Evolutionary conservation across 1,284 basidiomycete species (phyloP).

Genomic region (Ustilago vetiveriae): DNA sequence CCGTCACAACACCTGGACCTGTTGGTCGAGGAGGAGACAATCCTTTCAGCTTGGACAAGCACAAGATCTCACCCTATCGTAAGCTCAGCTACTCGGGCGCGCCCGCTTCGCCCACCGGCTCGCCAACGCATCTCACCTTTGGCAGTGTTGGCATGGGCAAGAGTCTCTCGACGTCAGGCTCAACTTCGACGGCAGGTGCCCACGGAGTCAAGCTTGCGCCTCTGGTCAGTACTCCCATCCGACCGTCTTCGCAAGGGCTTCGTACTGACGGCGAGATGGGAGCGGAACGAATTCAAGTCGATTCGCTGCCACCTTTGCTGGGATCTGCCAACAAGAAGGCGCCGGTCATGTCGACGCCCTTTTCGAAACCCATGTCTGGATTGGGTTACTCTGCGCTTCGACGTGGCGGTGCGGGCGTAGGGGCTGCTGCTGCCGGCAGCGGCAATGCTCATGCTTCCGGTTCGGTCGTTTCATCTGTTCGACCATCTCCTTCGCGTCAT

Average conservation of each 20-base stretch:
- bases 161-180: conserved; percentile 14
- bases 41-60: conserved; percentile 59
- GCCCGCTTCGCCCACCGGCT: conserved; percentile 22
- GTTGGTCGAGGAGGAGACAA: conserved; percentile 25
- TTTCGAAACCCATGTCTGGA: conserved; percentile 31
- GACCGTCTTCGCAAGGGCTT: conserved; percentile 18
- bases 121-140: conserved; percentile 31
- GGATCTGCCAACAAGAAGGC: conserved; percentile 32
- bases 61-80: conserved; percentile 56
- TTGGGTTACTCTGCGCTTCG: conserved; percentile 33
- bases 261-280: conserved; percentile 10
- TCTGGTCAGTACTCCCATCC: conserved; percentile 41
- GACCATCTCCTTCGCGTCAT: conserved; percentile 32
- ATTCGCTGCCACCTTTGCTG: conserved; percentile 30
- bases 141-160: conserved; percentile 16
- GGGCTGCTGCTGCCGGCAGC: not conserved
- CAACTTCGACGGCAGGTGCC: conserved; percentile 4
- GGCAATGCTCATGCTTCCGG: conserved; percentile 5
- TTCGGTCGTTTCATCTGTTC: conserved; percentile 9
- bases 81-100: conserved; percentile 44
- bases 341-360: conserved; percentile 39
- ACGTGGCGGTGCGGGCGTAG: conserved; percentile 5
- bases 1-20: conserved; percentile 34
- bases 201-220: conserved; percentile 37
- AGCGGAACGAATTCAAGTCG: conserved; percentile 24